Evolutionary conservation across 352 stramenopile species (phyloP), one percentile per base, ranked within the genome.

Genomic region (Pseudoperonospora humuli): DNA sequence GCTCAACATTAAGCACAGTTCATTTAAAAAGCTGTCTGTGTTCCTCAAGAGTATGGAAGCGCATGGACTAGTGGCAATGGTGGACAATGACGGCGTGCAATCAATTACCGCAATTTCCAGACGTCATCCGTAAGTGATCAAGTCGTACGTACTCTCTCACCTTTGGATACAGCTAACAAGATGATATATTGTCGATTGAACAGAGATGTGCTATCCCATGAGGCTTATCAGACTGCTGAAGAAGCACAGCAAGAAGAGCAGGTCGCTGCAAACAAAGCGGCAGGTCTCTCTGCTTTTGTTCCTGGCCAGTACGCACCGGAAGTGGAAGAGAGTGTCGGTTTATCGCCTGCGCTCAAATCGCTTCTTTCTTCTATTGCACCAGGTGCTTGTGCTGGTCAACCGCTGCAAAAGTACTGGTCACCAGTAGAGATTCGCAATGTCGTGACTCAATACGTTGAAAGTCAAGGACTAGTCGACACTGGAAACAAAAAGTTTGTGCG

Each of bases 11-110:
- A 91, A 93, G 47, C 71, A 81, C 17, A 77, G 61, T 19, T 84
- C 76, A 15, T 86, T 86, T 57, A 90, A 88, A 67, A 89, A 93
- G 48, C 49, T 84, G 3, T 93, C 78, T 0, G 54, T 61, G 8
- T 91, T 91, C 43, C 40, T 93, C 6, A 79, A 72, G 32, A 43
- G 52, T 15, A 91, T 93, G 81, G 59, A 53, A 20, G 34, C 50
- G 0, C 47, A 72, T n/a, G 75, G 70, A 23, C 39, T 91, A 6
- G 19, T 93, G 13, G 39, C 41, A 10, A 51, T 91, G 0, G 54
- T 35, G 28, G 81, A 93, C 25, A 82, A 86, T 15, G 63, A 87
- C 41, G 81, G 81, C 19, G 70, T 93, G 14, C 78, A 90, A 61
- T 85, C 72, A 5, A 84, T 93, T 53, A 87, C 70, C 4, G 44